phyloP scores from a whole-genome alignment of 176 grass and related monocot species.

The Musa itinerans region DNA sequence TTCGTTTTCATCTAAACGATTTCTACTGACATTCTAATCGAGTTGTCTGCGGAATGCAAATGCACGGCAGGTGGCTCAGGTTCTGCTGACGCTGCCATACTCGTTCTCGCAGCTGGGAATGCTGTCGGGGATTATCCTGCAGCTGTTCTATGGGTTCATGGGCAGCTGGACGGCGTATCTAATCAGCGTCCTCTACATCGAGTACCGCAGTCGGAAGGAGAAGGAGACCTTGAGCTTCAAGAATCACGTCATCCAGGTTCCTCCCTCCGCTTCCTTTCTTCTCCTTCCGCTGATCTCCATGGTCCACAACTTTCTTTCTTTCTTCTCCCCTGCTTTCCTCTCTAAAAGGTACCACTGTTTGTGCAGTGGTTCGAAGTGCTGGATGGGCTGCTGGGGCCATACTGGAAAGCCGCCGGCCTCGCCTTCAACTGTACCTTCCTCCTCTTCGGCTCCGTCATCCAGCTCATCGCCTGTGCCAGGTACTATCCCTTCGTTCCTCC shows the following conservation, averaged over 20 bases:
- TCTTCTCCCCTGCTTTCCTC: background rate
- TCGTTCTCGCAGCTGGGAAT: constrained; percentile 28
- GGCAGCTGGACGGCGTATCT: constrained; percentile 25
- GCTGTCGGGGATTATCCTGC: constrained; percentile 4
- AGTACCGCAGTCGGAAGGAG: constrained; percentile 19
- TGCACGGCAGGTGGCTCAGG: constrained; percentile 14
- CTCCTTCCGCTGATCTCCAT: too few relatives aligned
- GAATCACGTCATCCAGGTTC: constrained; percentile 24
- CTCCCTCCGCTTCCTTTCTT: background rate
- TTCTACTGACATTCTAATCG: too few relatives aligned
- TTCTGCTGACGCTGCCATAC: constrained; percentile 24
- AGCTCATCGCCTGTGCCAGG: constrained; percentile 10
- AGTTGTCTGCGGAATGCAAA: background rate
- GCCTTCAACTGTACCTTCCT: constrained; percentile 14
- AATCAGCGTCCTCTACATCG: constrained; percentile 23
- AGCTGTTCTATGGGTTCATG: constrained; percentile 18
- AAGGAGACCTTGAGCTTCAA: constrained; percentile 20
- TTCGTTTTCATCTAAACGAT: background rate
- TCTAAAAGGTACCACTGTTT: background rate
- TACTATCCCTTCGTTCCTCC: background rate
- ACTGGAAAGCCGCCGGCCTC: constrained; percentile 4
- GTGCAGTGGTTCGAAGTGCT: constrained; percentile 11
- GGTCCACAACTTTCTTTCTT: background rate
- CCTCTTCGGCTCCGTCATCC: constrained; percentile 13
- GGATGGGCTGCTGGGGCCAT: constrained; percentile 5